Evolutionary conservation across 2,329 filamentous ascomycete genomes (phyloP), one percentile per base, ranked within the genome.

Genomic region (Penicillium digitatum): DNA sequence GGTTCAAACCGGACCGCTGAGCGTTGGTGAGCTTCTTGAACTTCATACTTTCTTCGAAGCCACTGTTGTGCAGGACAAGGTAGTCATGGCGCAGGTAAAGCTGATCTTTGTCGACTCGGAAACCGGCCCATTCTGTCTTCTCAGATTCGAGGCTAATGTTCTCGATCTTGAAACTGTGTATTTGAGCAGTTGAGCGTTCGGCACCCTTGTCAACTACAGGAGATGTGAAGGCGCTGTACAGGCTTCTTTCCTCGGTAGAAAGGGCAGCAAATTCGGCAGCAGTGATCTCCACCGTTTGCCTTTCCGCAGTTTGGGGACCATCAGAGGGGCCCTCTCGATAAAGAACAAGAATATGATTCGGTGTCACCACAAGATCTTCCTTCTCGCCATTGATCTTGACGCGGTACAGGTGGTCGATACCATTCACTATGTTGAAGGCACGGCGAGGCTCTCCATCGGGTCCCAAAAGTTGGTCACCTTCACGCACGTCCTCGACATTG

Each of bases 1-100:
- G 94, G 71, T 96, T 97, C 29, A 99, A 75, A 90, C 94, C 94
- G 20, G 90, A 95, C 65, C 94, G 83, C 73, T 99, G 94, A 0
- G 94, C 94, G 66, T 99, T 99, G 0, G 94, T 99, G 57, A 99
- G 79, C 74, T 99, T 99, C 77, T 99, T 99, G 81, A 96, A 99
- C 63, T 97, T 96, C 94, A 99, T 97, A 0, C 57, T 56, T 43
- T 77, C 75, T 63, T 77, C 74, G 55, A 85, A 85, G 61, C 82
- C 81, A 52, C 73, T 77, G 65, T 50, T 78, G 67, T 79, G 74
- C 46, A 79, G 67, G 14, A 79, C 74, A 54, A 79, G 64, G 62
- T 77, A 72, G 60, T 80, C 77, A 57, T 80, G 75, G 43, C 79
- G 76, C 32, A 80, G 66, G 61, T 81, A 80, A 29, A 80, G 74